phyloP scores from a whole-genome alignment of 1,139 yeast species.

The Lodderomyces elongisporus region DNA sequence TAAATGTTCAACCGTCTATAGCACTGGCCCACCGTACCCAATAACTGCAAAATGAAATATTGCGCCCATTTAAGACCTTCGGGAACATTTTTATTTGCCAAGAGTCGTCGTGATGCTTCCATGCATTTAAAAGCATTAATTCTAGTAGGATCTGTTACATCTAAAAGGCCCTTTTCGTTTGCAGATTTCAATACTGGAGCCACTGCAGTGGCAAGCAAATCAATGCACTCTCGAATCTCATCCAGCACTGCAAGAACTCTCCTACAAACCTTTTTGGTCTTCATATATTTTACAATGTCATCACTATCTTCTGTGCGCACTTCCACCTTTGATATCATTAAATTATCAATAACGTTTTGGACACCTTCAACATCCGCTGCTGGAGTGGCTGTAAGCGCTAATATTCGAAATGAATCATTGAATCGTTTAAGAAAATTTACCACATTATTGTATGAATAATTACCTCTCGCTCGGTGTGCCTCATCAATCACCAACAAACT shows the following conservation, averaged over 20 bases:
- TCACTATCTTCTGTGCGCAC: slow-evolving; percentile 79
- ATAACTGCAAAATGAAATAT: slow-evolving; percentile 52
- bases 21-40: slow-evolving; percentile 75
- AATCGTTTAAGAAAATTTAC: slow-evolving; percentile 60
- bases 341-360: slow-evolving; percentile 72
- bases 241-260: slow-evolving; percentile 49
- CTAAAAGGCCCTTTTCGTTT: slow-evolving; percentile 56
- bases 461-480: slow-evolving; percentile 91
- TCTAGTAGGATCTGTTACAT: slow-evolving; percentile 56
- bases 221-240: slow-evolving; percentile 51
- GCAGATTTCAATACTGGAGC: slow-evolving; percentile 63
- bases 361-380: slow-evolving; percentile 84
- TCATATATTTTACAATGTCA: slow-evolving; percentile 78
- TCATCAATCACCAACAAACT: slow-evolving; percentile 85
- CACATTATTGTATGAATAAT: slow-evolving; percentile 83
- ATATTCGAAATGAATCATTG: slow-evolving; percentile 62
- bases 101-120: slow-evolving; percentile 59
- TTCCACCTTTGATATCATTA: slow-evolving; percentile 73
- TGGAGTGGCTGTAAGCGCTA: slow-evolving; percentile 96
- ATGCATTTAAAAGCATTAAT: slow-evolving; percentile 71
- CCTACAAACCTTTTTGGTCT: slow-evolving; percentile 58
- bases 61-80: slow-evolving; percentile 73
- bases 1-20: slow-evolving; percentile 66
- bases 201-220: slow-evolving; percentile 46
- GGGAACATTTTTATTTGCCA: slow-evolving; percentile 47